These are phyloP conservation scores for Pichia scutulata DNA, from an alignment of 805 yeast genomes.

Conservation along the genomic window DNA sequence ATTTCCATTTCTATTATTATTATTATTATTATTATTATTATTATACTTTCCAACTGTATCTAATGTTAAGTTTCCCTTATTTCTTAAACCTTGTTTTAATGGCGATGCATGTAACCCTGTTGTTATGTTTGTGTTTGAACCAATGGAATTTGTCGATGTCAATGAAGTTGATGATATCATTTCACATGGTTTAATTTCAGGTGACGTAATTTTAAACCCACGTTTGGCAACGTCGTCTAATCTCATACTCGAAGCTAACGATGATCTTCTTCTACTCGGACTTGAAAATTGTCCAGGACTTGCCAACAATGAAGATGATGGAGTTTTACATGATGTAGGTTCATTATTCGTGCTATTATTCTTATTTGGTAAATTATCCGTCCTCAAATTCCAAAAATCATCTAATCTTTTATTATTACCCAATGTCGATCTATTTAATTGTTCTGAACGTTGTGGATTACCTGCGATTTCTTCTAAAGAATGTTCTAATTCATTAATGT, in stretches of 20 bases:
- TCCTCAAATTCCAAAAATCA: constrained; percentile 24
- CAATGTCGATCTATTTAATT: constrained; percentile 2
- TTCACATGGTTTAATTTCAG: constrained; percentile 4
- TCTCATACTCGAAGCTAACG: constrained; percentile 14
- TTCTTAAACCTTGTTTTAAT: constrained; percentile 6
- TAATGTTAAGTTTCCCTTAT: not conserved
- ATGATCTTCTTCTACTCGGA: constrained; percentile 9
- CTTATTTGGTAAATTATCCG: constrained; percentile 19
- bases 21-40: not conserved
- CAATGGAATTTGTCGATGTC: not conserved
- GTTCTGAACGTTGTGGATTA: constrained; percentile 12
- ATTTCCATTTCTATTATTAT: not conserved
- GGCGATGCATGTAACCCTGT: constrained; percentile 9
- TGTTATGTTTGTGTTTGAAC: not conserved
- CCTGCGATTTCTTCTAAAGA: constrained; percentile 17
- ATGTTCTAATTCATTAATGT: constrained; percentile 25
- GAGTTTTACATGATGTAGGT: not conserved
- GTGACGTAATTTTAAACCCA: constrained; percentile 4
- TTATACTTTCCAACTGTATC: not conserved
- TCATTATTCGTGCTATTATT: not conserved
- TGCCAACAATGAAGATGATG: constrained; percentile 4
- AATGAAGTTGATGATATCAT: not conserved
- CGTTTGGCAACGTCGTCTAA: constrained; percentile 26
- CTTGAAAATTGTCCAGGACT: constrained; percentile 1
- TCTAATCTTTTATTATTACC: constrained; percentile 15